Evolutionary conservation across 768 basidiomycete genomes (phyloP).

Genomic region (Lanmaoa rubissima): DNA sequence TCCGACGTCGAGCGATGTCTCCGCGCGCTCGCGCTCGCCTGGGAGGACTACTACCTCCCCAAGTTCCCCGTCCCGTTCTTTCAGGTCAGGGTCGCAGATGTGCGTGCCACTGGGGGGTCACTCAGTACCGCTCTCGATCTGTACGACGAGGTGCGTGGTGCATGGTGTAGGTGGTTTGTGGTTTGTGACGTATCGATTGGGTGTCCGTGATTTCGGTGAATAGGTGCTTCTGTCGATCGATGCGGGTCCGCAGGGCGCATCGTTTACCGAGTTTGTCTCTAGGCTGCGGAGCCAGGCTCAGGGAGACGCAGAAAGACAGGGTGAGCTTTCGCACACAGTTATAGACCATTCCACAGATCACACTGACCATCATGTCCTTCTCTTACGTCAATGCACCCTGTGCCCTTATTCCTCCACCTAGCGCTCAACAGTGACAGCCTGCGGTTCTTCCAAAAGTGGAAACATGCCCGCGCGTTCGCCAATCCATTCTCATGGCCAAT

Average conservation of each 20-base stretch:
- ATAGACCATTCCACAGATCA: neutral
- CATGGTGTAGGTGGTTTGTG: neutral
- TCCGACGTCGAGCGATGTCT: constrained; percentile 21
- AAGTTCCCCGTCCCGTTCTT: constrained; percentile 32
- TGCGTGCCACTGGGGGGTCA: constrained; percentile 30
- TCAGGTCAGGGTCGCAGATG: constrained; percentile 32
- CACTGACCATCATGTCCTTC: neutral
- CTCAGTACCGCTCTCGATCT: constrained; percentile 30
- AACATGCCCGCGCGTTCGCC: constrained; percentile 31
- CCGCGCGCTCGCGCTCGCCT: constrained; percentile 28
- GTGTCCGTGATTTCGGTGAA: neutral
- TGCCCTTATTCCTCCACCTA: neutral
- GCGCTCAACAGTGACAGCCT: constrained; percentile 21
- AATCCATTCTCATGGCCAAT: constrained; percentile 35
- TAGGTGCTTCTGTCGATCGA: constrained; percentile 27
- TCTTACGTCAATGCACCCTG: too few species aligned
- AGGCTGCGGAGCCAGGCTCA: constrained; percentile 25
- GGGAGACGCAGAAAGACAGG: constrained; percentile 26
- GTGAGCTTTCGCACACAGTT: constrained; percentile 14
- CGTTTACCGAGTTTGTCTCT: constrained; percentile 27
- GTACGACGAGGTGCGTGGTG: constrained; percentile 29
- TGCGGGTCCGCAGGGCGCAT: constrained; percentile 9
- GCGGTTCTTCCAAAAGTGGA: constrained; percentile 33
- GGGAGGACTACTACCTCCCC: constrained; percentile 34
- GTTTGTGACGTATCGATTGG: neutral